These are phyloP conservation scores for Cyclospora cayetanensis DNA, from an alignment of 169 alveolate genomes.

Conservation along the genomic window DNA sequence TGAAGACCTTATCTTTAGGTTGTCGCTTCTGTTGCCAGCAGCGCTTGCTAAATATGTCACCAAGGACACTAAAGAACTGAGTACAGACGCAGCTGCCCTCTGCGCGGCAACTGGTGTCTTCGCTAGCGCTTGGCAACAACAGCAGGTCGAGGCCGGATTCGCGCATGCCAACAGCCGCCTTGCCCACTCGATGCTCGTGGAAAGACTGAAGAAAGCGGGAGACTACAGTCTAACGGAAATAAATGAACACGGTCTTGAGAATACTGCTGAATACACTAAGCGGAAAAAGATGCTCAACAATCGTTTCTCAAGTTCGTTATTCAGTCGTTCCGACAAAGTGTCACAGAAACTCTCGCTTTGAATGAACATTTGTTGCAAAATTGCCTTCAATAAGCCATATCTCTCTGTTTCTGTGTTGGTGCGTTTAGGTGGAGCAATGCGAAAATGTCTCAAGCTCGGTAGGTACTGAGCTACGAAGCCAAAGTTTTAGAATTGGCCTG, in stretches of 20 bases:
- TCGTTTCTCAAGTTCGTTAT: conserved; percentile 9
- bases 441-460: conserved; percentile 36
- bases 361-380: too few relatives aligned
- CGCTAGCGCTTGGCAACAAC: conserved; percentile 71
- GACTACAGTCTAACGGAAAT: background rate
- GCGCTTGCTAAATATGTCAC: conserved; percentile 18
- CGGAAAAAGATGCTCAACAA: background rate
- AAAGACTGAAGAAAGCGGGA: conserved; percentile 4
- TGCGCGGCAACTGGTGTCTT: conserved; percentile 67
- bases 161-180: conserved; percentile 61
- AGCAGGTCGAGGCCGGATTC: conserved; percentile 67
- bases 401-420: background rate
- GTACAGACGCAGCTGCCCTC: conserved; percentile 64
- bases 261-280: background rate
- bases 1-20: conserved; percentile 53
- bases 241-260: conserved; percentile 27
- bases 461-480: background rate
- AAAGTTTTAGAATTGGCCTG: background rate
- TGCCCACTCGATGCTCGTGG: conserved; percentile 40
- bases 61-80: background rate
- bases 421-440: conserved; percentile 32
- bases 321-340: background rate
- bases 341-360: background rate
- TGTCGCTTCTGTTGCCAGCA: conserved; percentile 62
- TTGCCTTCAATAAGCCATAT: background rate